phyloP scores from a whole-genome alignment of 192 early-diverging fungal genomes.

The Fimicolochytrium jonesii region DNA sequence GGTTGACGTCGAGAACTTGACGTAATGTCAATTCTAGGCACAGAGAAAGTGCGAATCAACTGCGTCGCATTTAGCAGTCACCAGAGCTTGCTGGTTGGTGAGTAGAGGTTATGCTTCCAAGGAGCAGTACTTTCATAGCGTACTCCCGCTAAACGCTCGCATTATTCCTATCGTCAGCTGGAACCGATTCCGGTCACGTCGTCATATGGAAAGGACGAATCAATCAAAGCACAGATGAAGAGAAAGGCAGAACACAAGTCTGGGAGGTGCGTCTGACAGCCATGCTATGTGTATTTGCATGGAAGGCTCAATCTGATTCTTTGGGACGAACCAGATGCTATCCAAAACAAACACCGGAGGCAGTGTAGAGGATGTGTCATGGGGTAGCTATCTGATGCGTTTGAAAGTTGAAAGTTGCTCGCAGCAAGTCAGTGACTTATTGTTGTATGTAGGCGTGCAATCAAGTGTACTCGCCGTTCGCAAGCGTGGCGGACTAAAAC shows the following conservation, averaged over 20 bases:
- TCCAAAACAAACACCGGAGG: constrained; percentile 28
- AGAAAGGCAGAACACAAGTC: constrained; percentile 6
- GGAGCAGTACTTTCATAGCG: no score
- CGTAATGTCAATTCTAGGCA: not conserved
- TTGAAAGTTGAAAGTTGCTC: not conserved
- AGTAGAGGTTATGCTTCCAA: no score
- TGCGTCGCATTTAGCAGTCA: constrained; percentile 14
- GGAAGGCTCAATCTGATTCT: no score
- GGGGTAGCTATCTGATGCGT: constrained; percentile 23
- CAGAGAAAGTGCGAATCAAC: constrained; percentile 8
- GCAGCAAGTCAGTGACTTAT: not conserved
- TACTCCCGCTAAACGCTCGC: no score
- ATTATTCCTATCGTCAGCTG: no score
- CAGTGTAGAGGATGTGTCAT: constrained; percentile 15
- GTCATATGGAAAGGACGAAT: constrained; percentile 27
- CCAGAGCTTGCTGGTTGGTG: constrained; percentile 29
- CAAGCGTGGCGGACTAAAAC: constrained; percentile 1
- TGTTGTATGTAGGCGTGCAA: not conserved
- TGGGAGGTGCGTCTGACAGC: no score
- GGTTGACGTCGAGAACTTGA: not conserved
- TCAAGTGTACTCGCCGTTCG: constrained; percentile 7
- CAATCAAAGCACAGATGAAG: not conserved
- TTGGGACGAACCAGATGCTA: no score
- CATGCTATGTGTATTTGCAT: no score
- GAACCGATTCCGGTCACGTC: constrained; percentile 28